phyloP scores from a whole-genome alignment of 2,329 filamentous ascomycete species.

The Penicillium psychrosexuale region DNA sequence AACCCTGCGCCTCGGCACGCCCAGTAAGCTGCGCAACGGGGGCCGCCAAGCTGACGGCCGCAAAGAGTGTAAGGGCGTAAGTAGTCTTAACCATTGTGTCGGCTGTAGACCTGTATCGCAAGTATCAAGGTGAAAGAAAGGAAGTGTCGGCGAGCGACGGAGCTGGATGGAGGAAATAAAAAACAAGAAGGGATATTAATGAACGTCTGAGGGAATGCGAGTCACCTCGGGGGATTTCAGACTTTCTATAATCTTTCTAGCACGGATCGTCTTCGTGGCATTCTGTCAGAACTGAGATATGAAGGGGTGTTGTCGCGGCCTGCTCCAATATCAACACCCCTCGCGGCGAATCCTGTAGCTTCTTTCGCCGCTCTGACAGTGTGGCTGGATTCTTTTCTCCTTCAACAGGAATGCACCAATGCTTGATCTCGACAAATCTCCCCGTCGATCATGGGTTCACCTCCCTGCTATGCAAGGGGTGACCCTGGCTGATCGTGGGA shows the following conservation, averaged over 20 bases:
- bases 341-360: conserved; percentile 14
- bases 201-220: conserved; percentile 20
- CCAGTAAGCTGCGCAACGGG: conserved; percentile 14
- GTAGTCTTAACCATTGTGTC: conserved; percentile 24
- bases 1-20: background rate
- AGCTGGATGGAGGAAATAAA: background rate
- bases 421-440: conserved; percentile 16
- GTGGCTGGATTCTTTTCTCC: conserved; percentile 7
- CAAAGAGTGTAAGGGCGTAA: conserved; percentile 23
- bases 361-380: conserved; percentile 1
- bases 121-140: conserved; percentile 11
- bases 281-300: conserved; percentile 20
- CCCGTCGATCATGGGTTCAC: conserved; percentile 17
- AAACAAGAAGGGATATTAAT: conserved; percentile 6
- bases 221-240: background rate
- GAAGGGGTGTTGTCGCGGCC: conserved; percentile 12
- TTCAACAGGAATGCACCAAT: conserved; percentile 18
- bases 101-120: background rate
- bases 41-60: conserved; percentile 23
- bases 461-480: conserved; percentile 21
- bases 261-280: conserved; percentile 13
- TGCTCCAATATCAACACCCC: conserved; percentile 12
- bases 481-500: background rate
- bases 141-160: conserved; percentile 18
- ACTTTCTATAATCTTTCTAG: conserved; percentile 13